Conservation (phyloP, 805 yeast genomes). For the Metschnikowia colocasiae region DNA sequence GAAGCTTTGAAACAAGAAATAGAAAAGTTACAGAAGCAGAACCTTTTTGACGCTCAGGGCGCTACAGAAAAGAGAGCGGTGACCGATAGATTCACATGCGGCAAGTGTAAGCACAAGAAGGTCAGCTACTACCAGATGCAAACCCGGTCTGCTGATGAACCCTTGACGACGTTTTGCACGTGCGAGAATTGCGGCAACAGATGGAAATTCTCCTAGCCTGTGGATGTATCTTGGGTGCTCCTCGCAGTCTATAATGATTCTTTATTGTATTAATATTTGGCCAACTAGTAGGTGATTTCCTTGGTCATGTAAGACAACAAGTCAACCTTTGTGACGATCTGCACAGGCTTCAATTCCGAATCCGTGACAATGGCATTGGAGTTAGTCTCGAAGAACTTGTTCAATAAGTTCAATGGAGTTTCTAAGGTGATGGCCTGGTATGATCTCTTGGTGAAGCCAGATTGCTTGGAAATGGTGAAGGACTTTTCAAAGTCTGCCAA, state of each 20-base stretch:
- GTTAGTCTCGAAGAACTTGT: slow-evolving; percentile 77
- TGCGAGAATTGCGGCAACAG: slow-evolving; percentile 97
- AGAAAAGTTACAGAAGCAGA: slow-evolving; percentile 80
- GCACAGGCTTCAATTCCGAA: slow-evolving; percentile 64
- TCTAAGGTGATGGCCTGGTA: slow-evolving; percentile 63
- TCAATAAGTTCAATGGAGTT: slow-evolving; percentile 64
- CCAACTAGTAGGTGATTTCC: slow-evolving; percentile 17
- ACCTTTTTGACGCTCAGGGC: slow-evolving; percentile 94
- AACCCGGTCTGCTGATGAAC: slow-evolving; percentile 98
- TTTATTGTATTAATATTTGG: slow-evolving; percentile 2
- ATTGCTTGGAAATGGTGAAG: slow-evolving; percentile 54
- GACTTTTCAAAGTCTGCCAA: slow-evolving; percentile 65
- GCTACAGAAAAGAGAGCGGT: slow-evolving; percentile 94
- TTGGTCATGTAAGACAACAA: slow-evolving; percentile 54
- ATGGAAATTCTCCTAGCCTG: slow-evolving; percentile 85
- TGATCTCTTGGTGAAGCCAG: slow-evolving; percentile 57
- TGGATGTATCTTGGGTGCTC: neutral
- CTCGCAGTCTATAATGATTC: neutral
- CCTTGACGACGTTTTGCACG: slow-evolving; percentile 95
- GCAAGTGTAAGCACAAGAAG: slow-evolving; percentile 95
- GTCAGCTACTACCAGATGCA: slow-evolving; percentile 97
- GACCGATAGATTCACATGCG: slow-evolving; percentile 95
- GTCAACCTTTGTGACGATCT: slow-evolving; percentile 86
- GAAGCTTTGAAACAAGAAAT: slow-evolving; percentile 82
- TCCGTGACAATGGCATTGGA: slow-evolving; percentile 83